Base-by-base conservation (phyloP, 371 early-diverging fungal genomes). In the Mortierella sp. region DNA sequence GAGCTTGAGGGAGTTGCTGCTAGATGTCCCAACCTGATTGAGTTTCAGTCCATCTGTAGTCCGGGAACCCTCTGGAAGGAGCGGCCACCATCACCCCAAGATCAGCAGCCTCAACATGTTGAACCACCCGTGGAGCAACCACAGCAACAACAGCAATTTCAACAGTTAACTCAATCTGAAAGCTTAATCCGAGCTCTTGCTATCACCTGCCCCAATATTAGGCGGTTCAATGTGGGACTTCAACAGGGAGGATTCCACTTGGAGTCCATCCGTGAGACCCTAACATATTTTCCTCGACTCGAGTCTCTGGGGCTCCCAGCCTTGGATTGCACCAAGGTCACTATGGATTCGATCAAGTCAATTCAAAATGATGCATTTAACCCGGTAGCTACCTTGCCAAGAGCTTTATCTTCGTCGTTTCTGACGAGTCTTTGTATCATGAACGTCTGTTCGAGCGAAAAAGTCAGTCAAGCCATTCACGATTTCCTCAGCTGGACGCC, bases 401-500 rank as follows among this genome's bases (percentile, higher is more conserved):
- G 24, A 11, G 1, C 16, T 20, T 24, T 45, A 3, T 8, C 28
- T 8, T 11, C 62, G 12, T 11, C 39, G 22, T 72, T 72, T 43
- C 32, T 81, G 55, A 81, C 81, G 5, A 75, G 55, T 4, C 62
- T 81, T 12, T 69, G 66, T 20, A 81, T 81, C 40, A 72, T 74
- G 70, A 81, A 75, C 37, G 76, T 75, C 14, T 69, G 75, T 35
- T 72, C 81, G 37, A 75, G 70, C 32, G 81, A 81, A 47, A 72
- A 72, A 39, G 55, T 75, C 51, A 81, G 81, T 18, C 76, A 66
- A 40, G 81, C 76, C 37, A 54, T 81, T 9, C 81, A 81, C 20
- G 81, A 81, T 28, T 81, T 64, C 49, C 54, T 81, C 9, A 75
- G 73, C 26, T 81, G 76, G 76, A 81, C 76, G 5, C 76, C 81